Conservation (phyloP, 345 rosid genomes). For the Turnera subulata region DNA sequence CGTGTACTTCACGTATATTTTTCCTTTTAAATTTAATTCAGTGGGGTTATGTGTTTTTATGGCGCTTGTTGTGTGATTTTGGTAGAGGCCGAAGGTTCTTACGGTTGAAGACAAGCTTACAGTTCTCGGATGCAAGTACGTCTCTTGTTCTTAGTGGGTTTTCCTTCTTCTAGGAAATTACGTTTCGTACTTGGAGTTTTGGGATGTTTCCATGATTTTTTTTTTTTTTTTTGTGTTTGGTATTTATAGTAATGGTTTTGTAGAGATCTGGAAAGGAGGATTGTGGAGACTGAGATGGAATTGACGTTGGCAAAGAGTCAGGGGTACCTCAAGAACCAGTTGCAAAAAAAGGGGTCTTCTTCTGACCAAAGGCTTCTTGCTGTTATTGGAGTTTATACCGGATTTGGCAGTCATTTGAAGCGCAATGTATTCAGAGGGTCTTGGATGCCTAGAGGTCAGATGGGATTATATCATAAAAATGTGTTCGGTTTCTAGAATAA, state of each 20-base stretch:
- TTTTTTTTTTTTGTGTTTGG: too few relatives aligned
- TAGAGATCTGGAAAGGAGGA: conserved; percentile 88
- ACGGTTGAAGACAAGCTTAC: conserved; percentile 76
- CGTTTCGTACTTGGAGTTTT: background rate
- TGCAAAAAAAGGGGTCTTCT: conserved; percentile 39
- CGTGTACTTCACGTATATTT: background rate
- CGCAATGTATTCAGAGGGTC: conserved; percentile 79
- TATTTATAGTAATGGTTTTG: conserved; percentile 1
- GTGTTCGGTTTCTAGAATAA: background rate
- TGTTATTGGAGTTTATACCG: conserved; percentile 92
- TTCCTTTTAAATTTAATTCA: background rate
- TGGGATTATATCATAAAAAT: conserved; percentile 1
- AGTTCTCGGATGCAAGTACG: conserved; percentile 92
- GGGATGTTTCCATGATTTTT: background rate
- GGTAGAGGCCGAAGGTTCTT: conserved; percentile 86
- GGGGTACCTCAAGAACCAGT: conserved; percentile 59
- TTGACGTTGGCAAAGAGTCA: conserved; percentile 90
- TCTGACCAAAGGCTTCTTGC: conserved; percentile 65
- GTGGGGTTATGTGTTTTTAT: background rate
- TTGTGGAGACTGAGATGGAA: conserved; percentile 93
- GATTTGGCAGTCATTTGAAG: conserved; percentile 80
- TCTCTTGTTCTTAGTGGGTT: conserved; percentile 9
- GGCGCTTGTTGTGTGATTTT: conserved; percentile 12
- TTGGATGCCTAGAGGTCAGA: conserved; percentile 92
- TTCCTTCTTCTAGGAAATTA: background rate